A percentile compares a stretch with the other conserved stretches of the same genome.
Conservation (phyloP, 768 basidiomycete genomes). For the Tylopilus rubrobrunneus region DNA sequence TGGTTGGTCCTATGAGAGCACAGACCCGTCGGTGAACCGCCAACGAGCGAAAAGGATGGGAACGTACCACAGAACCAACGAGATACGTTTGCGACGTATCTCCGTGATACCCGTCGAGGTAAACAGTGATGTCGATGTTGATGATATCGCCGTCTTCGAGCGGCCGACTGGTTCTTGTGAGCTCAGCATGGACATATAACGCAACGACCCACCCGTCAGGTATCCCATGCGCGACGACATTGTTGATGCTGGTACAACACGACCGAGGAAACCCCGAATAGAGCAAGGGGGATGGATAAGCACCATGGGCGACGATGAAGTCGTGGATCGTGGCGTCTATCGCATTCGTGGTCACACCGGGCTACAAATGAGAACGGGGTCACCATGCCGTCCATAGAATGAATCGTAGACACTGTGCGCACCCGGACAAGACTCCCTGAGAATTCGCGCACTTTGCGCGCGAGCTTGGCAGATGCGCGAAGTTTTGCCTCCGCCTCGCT, state of each 20-base stretch:
- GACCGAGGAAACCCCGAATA: slow-evolving; percentile 57
- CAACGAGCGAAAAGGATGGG: not conserved
- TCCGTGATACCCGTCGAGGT: slow-evolving; percentile 80
- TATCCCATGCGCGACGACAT: slow-evolving; percentile 83
- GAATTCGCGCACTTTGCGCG: slow-evolving; percentile 52
- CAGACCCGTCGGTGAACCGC: not conserved
- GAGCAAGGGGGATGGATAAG: slow-evolving; percentile 83
- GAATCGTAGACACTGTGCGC: not conserved
- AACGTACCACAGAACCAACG: slow-evolving; percentile 70
- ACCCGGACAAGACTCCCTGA: slow-evolving; percentile 55
- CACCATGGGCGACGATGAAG: slow-evolving; percentile 60
- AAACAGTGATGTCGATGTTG: slow-evolving; percentile 86
- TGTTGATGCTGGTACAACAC: slow-evolving; percentile 74
- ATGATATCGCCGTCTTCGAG: slow-evolving; percentile 82
- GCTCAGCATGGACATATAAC: not conserved
- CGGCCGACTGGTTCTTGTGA: slow-evolving; percentile 56
- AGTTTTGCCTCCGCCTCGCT: slow-evolving; percentile 49
- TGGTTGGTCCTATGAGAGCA: slow-evolving; percentile 53
- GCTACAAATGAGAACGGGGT: slow-evolving; percentile 34
- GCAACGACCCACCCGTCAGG: slow-evolving; percentile 72
- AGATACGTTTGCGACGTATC: slow-evolving; percentile 85
- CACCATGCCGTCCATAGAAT: not conserved
- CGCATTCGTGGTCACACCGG: slow-evolving; percentile 66
- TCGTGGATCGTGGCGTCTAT: slow-evolving; percentile 75
- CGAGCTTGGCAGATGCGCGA: slow-evolving; percentile 52